A percentile compares a stretch with the other conserved stretches of the same genome.
phyloP scores from a whole-genome alignment of 2,329 filamentous ascomycete genomes.

The Sclerotinia sclerotiorum region DNA sequence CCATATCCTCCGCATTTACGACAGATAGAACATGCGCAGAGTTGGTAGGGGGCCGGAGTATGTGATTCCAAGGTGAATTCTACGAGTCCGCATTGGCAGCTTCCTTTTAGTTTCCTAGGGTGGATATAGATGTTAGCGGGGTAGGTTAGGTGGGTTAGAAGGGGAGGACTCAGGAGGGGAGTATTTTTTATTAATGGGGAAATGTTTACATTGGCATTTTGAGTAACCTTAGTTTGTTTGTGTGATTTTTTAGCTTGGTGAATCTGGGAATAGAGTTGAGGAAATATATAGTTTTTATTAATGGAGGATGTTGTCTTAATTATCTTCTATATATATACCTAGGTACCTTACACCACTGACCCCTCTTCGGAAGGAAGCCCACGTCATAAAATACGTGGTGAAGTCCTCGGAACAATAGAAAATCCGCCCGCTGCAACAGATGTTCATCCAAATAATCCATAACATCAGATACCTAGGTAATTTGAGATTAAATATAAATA shows the following conservation, averaged over 20 bases:
- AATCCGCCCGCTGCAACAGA: conserved; percentile 5
- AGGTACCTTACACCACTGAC: background rate
- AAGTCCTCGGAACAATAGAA: conserved; percentile 8
- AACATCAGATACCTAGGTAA: conserved; percentile 9
- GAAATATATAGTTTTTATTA: background rate
- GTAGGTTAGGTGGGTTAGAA: too few relatives aligned
- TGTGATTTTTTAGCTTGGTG: background rate
- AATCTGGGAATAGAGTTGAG: background rate
- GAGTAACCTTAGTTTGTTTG: too few relatives aligned
- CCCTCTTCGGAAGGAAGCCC: background rate
- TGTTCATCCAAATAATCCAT: conserved; percentile 14
- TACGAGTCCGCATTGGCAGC: conserved; percentile 50
- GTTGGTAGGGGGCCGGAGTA: conserved; percentile 49
- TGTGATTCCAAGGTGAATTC: conserved; percentile 48
- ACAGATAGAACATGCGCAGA: conserved; percentile 51
- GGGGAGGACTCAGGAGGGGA: background rate
- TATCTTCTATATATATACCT: background rate
- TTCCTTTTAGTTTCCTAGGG: conserved; percentile 48
- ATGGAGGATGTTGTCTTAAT: background rate
- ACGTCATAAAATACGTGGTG: conserved; percentile 19
- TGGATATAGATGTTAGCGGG: background rate
- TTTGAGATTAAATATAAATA: background rate
- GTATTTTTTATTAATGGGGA: background rate
- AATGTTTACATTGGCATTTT: conserved; percentile 19
- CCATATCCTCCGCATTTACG: conserved; percentile 48